Evolutionary conservation across 2,329 filamentous ascomycete genomes (phyloP).

Genomic region (Fusarium drepaniforme): DNA sequence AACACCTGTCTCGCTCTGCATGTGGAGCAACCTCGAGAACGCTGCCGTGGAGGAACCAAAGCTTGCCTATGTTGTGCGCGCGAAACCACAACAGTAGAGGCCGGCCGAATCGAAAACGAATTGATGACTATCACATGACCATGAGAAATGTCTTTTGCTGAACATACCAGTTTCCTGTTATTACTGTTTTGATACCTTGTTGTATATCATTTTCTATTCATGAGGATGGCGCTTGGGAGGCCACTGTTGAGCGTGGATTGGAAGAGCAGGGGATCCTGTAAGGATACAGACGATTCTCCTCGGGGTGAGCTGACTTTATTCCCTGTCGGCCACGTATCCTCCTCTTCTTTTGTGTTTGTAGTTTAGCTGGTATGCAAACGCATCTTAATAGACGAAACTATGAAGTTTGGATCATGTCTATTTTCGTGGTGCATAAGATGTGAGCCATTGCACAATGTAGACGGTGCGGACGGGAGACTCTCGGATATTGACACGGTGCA

Average conservation of each 20-base stretch:
- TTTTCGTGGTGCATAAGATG: not conserved
- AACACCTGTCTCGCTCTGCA: conserved; percentile 44
- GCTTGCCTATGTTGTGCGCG: conserved; percentile 42
- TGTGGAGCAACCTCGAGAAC: conserved; percentile 42
- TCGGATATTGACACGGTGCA: conserved; percentile 27
- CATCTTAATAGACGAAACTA: conserved; percentile 1
- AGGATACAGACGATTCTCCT: not conserved
- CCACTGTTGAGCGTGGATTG: not conserved
- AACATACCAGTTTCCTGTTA: conserved; percentile 9
- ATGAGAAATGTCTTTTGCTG: conserved; percentile 24
- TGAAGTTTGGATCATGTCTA: not conserved
- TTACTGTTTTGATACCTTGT: conserved; percentile 4
- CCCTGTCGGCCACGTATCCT: not conserved
- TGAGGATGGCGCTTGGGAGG: not conserved
- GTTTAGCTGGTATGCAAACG: not conserved
- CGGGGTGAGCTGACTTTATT: not conserved
- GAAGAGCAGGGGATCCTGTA: not conserved
- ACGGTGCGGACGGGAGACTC: not conserved
- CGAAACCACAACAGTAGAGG: conserved; percentile 10
- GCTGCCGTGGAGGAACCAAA: conserved; percentile 43
- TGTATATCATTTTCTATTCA: conserved; percentile 10
- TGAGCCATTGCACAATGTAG: not conserved
- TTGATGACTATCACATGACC: conserved; percentile 29
- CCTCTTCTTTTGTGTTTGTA: not conserved
- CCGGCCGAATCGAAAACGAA: conserved; percentile 1